Evolutionary conservation across 1,139 yeast genomes (phyloP), one percentile per base, ranked within the genome.

Genomic region (Saccharomyces hybrid): DNA sequence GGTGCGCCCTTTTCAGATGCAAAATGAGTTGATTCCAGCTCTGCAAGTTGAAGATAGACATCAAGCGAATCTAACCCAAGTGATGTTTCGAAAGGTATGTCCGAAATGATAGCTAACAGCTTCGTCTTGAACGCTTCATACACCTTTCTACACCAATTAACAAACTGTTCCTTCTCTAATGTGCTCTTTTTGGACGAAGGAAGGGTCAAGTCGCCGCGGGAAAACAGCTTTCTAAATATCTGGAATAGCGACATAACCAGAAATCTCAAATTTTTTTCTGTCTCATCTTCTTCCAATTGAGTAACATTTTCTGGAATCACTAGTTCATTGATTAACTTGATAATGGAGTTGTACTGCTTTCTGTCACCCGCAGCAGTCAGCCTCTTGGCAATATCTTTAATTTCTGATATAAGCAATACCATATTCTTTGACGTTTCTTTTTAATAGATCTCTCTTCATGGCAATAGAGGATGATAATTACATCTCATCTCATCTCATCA

Each of bases 101-200:
- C 66, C 3, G 69, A 63, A 52, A 86, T 68, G 50, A 78, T 68
- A n/a, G 70, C 70, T 42, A 77, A 67, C 25, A 87, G 59, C 32
- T 68, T 66, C 2, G 62, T 61, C 64, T 83, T 83, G 72, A 75
- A 89, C n/a, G 71, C 69, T 27, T 75, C 77, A 67, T 87, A 90
- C 55, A 79, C 78, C 51, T 78, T 79, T 54, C 75, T 74, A 44
- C 88, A 70, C 95, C 96, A 88, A 62, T 78, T 78, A 46, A 76
- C 77, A 27, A 81, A 75, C 34, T 78, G 67, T 47, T 71, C 66
- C 56, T 76, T 74, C 58, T 81, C 78, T 14, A 77, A 81, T 57
- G 78, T 67, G 14, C 73, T 68, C 49, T 75, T 73, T 38, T 70
- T 70, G 23, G 63, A 63, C 42, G 62, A 58, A 2, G 61, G 58